phyloP scores from a whole-genome alignment of 2,329 filamentous ascomycete species.

The Fusarium brachygibbosum region DNA sequence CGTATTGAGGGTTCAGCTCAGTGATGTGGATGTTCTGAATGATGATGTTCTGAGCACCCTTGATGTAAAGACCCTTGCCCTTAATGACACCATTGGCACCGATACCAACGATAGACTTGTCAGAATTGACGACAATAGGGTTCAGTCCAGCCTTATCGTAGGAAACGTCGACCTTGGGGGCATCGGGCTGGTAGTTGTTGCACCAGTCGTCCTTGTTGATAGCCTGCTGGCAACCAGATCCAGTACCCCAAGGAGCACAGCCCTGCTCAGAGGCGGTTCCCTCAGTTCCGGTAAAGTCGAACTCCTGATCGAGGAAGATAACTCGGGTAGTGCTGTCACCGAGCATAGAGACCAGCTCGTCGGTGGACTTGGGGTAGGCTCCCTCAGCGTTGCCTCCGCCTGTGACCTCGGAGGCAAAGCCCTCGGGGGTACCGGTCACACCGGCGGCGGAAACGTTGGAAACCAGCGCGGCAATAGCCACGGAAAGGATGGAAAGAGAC shows the following conservation, averaged over 20 bases:
- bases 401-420: slow-evolving; percentile 67
- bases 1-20: slow-evolving; percentile 68
- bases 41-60: slow-evolving; percentile 66
- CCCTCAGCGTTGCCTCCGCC: slow-evolving; percentile 73
- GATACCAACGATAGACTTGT: slow-evolving; percentile 70
- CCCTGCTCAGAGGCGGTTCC: slow-evolving; percentile 66
- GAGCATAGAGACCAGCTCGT: slow-evolving; percentile 71
- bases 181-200: slow-evolving; percentile 68
- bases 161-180: slow-evolving; percentile 60
- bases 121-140: slow-evolving; percentile 66
- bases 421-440: slow-evolving; percentile 55
- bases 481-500: slow-evolving; percentile 34
- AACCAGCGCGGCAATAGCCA: slow-evolving; percentile 37
- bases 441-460: slow-evolving; percentile 38
- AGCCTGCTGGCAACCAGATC: slow-evolving; percentile 66
- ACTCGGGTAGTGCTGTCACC: slow-evolving; percentile 65
- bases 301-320: slow-evolving; percentile 69
- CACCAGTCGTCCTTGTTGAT: slow-evolving; percentile 73
- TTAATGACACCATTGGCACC: slow-evolving; percentile 67
- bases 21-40: slow-evolving; percentile 71
- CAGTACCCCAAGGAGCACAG: slow-evolving; percentile 71
- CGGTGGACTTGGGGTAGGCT: slow-evolving; percentile 67
- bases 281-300: slow-evolving; percentile 69
- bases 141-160: slow-evolving; percentile 66
- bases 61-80: slow-evolving; percentile 67